Evolutionary conservation across 2,329 filamentous ascomycete genomes (phyloP).

Genomic region (Trichoderma atroviride): DNA sequence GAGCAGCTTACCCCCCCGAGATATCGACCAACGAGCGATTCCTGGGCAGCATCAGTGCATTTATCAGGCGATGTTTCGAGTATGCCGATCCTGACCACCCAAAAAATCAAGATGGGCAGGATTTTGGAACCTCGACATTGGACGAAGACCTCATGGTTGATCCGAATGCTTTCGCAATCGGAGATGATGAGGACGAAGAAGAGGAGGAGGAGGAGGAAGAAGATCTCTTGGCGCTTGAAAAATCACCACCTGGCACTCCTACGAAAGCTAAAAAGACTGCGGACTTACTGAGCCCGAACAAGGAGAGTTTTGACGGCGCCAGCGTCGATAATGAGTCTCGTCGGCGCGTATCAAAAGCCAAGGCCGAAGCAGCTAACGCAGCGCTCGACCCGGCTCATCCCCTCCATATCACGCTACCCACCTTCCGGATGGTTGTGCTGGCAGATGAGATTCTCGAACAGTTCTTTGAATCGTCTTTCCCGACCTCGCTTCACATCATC

Average conservation of each 20-base stretch:
- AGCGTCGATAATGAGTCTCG: constrained; percentile 31
- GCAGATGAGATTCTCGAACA: constrained; percentile 94
- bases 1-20: constrained; percentile 47
- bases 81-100: constrained; percentile 93
- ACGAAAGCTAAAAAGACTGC: constrained; percentile 48
- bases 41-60: constrained; percentile 88
- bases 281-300: constrained; percentile 41
- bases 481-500: constrained; percentile 85
- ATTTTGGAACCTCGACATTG: constrained; percentile 23
- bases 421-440: constrained; percentile 97
- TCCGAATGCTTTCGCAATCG: constrained; percentile 69
- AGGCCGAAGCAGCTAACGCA: constrained; percentile 79
- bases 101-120: constrained; percentile 53
- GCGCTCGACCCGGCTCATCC: constrained; percentile 92
- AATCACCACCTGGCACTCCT: constrained; percentile 47
- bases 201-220: constrained; percentile 63
- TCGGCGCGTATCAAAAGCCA: constrained; percentile 60
- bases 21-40: constrained; percentile 81
- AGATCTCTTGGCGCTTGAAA: constrained; percentile 64
- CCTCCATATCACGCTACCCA: constrained; percentile 92
- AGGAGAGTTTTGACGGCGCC: constrained; percentile 26
- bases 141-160: constrained; percentile 36
- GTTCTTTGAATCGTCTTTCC: constrained; percentile 96
- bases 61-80: constrained; percentile 95
- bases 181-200: constrained; percentile 69